Base-by-base conservation (phyloP, 495 filamentous ascomycete genomes). In the Annulohypoxylon bovei region DNA sequence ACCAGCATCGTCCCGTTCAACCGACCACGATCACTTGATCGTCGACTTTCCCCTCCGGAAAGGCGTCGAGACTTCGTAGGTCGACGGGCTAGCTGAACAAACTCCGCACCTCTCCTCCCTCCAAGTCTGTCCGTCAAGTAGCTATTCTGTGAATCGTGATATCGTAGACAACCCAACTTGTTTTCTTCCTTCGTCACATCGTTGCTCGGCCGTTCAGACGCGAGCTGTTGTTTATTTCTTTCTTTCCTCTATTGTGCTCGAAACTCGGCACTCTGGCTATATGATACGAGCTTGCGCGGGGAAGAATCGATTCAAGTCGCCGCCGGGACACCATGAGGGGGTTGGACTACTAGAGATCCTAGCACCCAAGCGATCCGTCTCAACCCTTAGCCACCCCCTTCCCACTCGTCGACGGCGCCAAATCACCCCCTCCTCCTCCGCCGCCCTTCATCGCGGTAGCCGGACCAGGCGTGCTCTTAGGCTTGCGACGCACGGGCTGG, bases 401-500 rank as follows among this genome's bases (percentile, higher is more conserved):
- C 30, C 52, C 42, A 9, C 4, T 33, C 37, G 7, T 28, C 27
- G 49, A 53, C n/a, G 25, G n/a, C n/a, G n/a, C n/a, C n/a, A n/a
- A n/a, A n/a, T n/a, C n/a, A n/a, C n/a, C 1, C 47, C 47, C 47
- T 4, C 16, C 49, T 0, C 0, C 47, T 12, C 3, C 28, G 20
- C 8, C 33, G 1, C 33, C 61, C 40, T 42, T 56, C 11, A 44
- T 23, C 23, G 52, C 14, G 4, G 47, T 20, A 0, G 62, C 37
- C 4, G 72, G 49, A 0, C 68, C 69, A 1, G 75, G 57, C n/a
- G 75, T 71, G 9, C 42, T 33, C 68, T 81, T 82, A 42, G 82
- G 77, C 77, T 89, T 86, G 78, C 88, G 83, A 63, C 88, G 85
- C 46, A 87, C 85, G 3, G 92, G 91, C 78, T 91, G 85, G 80